Base-by-base conservation (phyloP, 164 flowering plant species). In the Cinnamomum chago region DNA sequence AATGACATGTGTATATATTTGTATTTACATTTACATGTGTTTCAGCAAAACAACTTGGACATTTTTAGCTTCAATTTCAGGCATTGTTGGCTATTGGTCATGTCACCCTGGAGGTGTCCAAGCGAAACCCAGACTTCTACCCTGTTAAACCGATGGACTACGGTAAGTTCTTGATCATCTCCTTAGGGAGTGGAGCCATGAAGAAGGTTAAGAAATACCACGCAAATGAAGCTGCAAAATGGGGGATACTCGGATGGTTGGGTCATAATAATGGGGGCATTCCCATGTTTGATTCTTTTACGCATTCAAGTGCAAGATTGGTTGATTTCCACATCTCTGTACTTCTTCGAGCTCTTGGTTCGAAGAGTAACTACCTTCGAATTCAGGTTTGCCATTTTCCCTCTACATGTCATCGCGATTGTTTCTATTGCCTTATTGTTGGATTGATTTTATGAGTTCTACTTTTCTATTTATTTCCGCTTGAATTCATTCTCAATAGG, bases 301-400 rank as follows among this genome's bases (percentile, higher is more conserved):
- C 47, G 6, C 81, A 80, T 40, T 87, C 88, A 20, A 86, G 89
- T 68, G 77, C 85, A 0, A 87, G 83, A 68, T 77, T 88, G 84
- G 89, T 88, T 33, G 88, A 88, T 72, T 76, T 79, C 58, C 86
- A 85, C 67, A 71, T 86, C 23, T 84, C 87, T 11, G 76, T 84
- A 18, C 35, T 82, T 30, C 85, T 88, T 74, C 85, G 84, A 55
- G 70, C 82, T 27, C 70, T 68, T 35, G 69, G 70, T 55, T 50
- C 75, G 17, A 74, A 82, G 62, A 64, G 79, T 15, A 83, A 83
- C 47, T 88, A 86, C 76, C 82, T 88, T 7, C 81, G 88, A 1
- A 83, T 88, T 77, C 88, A 86, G 87, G 72, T 64, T 20, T 60
- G 22, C 1, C 23, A 17, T 60, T 60, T 60, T 60, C 2, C 10